phyloP scores from a whole-genome alignment of 768 basidiomycete genomes.

The Daedaleopsis sinensis region DNA sequence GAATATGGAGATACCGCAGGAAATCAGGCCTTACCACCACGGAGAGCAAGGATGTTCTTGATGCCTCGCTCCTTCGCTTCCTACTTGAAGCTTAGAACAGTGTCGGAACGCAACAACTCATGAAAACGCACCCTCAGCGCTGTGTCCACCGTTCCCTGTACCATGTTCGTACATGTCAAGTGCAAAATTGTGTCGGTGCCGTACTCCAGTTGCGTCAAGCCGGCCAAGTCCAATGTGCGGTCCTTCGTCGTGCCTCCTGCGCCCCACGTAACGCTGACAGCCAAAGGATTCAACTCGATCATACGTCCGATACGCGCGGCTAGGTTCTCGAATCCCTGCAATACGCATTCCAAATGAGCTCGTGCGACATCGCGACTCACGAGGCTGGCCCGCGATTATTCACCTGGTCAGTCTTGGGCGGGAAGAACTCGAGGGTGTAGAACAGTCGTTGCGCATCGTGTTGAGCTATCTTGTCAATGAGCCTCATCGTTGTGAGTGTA shows the following conservation, averaged over 20 bases:
- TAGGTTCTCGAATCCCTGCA: conserved; percentile 89
- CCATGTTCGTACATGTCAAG: conserved; percentile 97
- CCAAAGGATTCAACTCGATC: conserved; percentile 74
- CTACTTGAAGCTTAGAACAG: conserved; percentile 39
- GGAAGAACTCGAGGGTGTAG: conserved; percentile 97
- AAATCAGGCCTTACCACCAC: conserved; percentile 66
- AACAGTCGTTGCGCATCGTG: conserved; percentile 60
- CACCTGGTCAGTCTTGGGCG: conserved; percentile 91
- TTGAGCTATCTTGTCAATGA: conserved; percentile 66
- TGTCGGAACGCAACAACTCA: background rate
- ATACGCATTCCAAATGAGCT: conserved; percentile 9
- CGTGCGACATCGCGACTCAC: conserved; percentile 4
- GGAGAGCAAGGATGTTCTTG: conserved; percentile 86
- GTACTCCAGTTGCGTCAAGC: conserved; percentile 70
- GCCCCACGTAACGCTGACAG: conserved; percentile 95
- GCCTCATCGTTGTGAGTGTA: conserved; percentile 55
- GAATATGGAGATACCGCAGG: background rate
- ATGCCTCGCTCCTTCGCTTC: conserved; percentile 81
- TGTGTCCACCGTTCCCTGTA: conserved; percentile 82
- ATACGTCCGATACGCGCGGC: conserved; percentile 85
- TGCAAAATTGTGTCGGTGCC: conserved; percentile 89
- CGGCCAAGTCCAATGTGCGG: conserved; percentile 84
- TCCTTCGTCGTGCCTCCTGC: conserved; percentile 93
- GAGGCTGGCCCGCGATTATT: conserved; percentile 3
- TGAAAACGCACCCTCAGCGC: conserved; percentile 65